Base-by-base conservation (phyloP, 768 basidiomycete genomes). In the Pholiota conissans region DNA sequence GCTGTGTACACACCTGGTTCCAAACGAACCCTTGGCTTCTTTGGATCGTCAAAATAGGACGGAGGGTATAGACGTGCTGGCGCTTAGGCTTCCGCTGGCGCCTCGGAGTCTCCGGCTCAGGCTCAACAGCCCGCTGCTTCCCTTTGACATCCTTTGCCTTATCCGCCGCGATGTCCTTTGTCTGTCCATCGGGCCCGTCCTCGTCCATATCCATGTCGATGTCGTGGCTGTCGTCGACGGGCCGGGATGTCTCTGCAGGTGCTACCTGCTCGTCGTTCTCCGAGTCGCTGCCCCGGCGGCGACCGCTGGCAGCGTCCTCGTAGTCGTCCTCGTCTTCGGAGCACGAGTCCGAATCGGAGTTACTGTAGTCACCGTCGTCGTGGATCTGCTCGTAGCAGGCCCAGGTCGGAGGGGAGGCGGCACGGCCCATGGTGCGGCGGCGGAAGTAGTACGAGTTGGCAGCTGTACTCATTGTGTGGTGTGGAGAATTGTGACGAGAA, bases 351-450 rank as follows among this genome's bases (percentile, higher is more conserved):
- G 83, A 84, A 61, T 72, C 78, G 56, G 78, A 82, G 60, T 85
- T 82, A 51, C 82, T 84, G 67, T 83, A 84, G 62, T 82, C 83
- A 65, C 81, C 81, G 67, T 83, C 83, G 67, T 84, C 84, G 60
- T 85, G 87, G 71, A 92, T 92, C 81, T 92, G 90, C 80, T 93
- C 91, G 72, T 92, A 93, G 79, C 90, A 93, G 10, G 90, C 90
- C 90, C 90, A 92, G 0, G 89, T 91, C 24, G 91, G 90, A 1
- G 91, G 91, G 3, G 89, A 91, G 16, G 90, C 85, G 35, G 91
- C 90, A 52, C 90, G 83, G 22, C 91, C 90, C 63, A 91, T 84
- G 39, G 83, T 82, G 63, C 90, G 88, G 51, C 86, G 84, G 53
- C 88, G 87, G 74, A 83, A 85, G 68, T 81, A 78, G 65, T 73